Evolutionary conservation across 192 early-diverging fungal species (phyloP), one percentile per base, ranked within the genome.

Genomic region (Rhizoclosmatium sp.): DNA sequence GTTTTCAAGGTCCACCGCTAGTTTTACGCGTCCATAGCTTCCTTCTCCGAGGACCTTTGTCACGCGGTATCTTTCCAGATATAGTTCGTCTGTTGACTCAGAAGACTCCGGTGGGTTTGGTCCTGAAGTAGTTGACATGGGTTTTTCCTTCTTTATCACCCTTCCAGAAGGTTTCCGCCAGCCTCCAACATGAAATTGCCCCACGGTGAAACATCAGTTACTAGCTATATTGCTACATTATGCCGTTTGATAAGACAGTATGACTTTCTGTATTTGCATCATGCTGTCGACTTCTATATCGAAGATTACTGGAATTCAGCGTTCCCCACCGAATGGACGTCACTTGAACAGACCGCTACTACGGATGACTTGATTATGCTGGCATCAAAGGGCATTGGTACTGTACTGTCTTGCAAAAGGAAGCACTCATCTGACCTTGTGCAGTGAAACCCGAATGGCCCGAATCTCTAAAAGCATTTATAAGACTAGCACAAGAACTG

Each of bases 1-100:
- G 2, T 89, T 92, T 31, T 88, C 85, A 1, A 89, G 89, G 83
- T 97, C 95, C 48, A 90, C 86, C 23, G 93, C 95, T 45, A 96
- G 89, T 82, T 97, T 96, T 61, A 98, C 97, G 82, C 96, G 97
- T 51, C 97, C 97, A 77, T 98, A 95, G n/a, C 93, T 93, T 47
- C 97, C 97, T 51, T 96, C 91, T 3, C 97, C 97, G 5, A 98
- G 86, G 75, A 94, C 92, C 65, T 89, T 91, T 23, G 94, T 83
- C 10, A 98, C 89, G 83, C 92, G 90, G 83, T 96, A 98, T 66
- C 97, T 92, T 77, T 98, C 97, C 78, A 98, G 92, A 70, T 76
- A 84, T 45, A 82, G 79, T 16, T 46, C 62, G 45, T 71, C 41
- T 3, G 10, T 21, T 19, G 60, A 5, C 60, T 9, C 60, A n/a